Evolutionary conservation across 192 early-diverging fungal genomes (phyloP).

Genomic region (Chytriomyces hyalinus): DNA sequence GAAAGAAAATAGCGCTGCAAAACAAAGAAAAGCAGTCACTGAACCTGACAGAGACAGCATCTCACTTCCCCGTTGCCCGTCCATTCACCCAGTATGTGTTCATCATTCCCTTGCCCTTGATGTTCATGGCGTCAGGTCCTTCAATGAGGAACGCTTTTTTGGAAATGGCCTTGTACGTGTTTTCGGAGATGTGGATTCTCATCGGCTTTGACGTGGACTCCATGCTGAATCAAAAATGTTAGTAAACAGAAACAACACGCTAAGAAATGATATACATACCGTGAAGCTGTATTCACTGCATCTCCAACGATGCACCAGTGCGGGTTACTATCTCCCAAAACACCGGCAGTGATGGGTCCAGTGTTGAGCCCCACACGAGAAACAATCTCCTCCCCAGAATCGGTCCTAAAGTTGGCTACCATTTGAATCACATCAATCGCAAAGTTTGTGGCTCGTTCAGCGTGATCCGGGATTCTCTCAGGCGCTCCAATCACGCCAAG

Average conservation of each 20-base stretch:
- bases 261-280: constrained; percentile 2
- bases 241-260: background rate
- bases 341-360: constrained; percentile 53
- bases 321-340: constrained; percentile 50
- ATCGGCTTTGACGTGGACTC: constrained; percentile 51
- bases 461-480: constrained; percentile 34
- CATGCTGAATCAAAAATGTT: constrained; percentile 33
- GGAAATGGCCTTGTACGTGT: constrained; percentile 38
- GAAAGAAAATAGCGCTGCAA: background rate
- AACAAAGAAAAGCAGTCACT: background rate
- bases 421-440: constrained; percentile 46
- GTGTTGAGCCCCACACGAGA: constrained; percentile 50
- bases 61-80: background rate
- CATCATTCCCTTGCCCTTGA: constrained; percentile 51
- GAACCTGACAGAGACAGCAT: background rate
- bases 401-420: constrained; percentile 40
- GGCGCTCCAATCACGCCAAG: constrained; percentile 34
- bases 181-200: constrained; percentile 50
- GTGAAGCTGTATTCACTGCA: constrained; percentile 53
- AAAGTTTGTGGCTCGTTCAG: constrained; percentile 37
- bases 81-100: constrained; percentile 49
- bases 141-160: constrained; percentile 34
- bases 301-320: constrained; percentile 54
- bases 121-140: constrained; percentile 38
- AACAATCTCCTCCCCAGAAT: constrained; percentile 39